A percentile compares a stretch with the other conserved stretches of the same genome.
Conservation (phyloP, 2,329 filamentous ascomycete genomes). For the Colletotrichum godetiae region DNA sequence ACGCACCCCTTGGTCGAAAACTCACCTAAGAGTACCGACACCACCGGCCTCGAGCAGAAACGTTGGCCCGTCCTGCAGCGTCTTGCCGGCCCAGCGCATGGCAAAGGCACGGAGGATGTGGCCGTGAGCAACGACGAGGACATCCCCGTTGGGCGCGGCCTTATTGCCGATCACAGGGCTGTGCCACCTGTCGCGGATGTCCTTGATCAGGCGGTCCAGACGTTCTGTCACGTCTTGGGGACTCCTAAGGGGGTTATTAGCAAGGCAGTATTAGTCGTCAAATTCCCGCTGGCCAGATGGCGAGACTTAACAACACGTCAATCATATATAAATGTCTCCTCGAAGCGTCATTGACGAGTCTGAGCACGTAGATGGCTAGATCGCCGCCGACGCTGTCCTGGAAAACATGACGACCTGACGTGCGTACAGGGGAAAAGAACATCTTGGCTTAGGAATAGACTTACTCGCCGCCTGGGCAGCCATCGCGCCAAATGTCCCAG, state of each 20-base stretch:
- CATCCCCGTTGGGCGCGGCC: constrained; percentile 49
- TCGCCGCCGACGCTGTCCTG: neutral
- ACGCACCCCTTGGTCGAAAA: neutral
- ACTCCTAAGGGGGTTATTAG: constrained; percentile 55
- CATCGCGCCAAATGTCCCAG: constrained; percentile 94
- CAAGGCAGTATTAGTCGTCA: too few species aligned
- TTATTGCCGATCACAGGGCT: constrained; percentile 63
- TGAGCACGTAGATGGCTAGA: neutral
- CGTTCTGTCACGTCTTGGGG: constrained; percentile 79
- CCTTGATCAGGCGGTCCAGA: constrained; percentile 79
- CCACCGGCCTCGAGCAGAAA: constrained; percentile 92
- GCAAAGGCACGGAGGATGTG: constrained; percentile 91
- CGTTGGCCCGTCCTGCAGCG: constrained; percentile 78
- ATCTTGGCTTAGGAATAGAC: too few species aligned
- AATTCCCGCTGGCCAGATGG: neutral
- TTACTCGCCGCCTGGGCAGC: constrained; percentile 86
- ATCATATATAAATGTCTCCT: too few species aligned
- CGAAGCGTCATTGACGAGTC: neutral
- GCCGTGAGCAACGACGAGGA: constrained; percentile 83
- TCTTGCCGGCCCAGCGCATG: constrained; percentile 83
- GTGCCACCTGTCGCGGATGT: constrained; percentile 78
- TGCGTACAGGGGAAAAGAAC: too few species aligned
- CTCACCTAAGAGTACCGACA: constrained; percentile 80
- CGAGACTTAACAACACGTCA: neutral
- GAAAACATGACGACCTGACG: neutral